These are phyloP conservation scores for Cucurbita pepo DNA, from an alignment of 306 rosid genomes.

Conservation along the genomic window DNA sequence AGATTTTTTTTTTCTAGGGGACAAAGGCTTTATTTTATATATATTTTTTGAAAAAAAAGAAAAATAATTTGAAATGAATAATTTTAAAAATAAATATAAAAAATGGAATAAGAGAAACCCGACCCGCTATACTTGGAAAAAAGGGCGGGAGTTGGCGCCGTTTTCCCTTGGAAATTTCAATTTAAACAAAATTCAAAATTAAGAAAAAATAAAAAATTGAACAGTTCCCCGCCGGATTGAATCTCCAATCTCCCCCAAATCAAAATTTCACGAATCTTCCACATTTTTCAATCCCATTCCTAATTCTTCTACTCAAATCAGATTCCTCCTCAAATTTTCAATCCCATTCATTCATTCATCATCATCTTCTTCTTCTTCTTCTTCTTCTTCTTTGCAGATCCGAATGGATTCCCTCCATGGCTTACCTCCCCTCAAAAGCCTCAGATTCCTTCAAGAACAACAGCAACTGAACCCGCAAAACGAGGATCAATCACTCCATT, in stretches of 20 bases:
- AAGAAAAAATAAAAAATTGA: not conserved
- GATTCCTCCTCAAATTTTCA: not conserved
- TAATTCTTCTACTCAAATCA: not conserved
- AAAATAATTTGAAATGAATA: too few relatives aligned
- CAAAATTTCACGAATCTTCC: not conserved
- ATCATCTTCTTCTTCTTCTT: not conserved
- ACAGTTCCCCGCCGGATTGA: not conserved
- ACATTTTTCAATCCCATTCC: not conserved
- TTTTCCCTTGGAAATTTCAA: not conserved
- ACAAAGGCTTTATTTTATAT: too few relatives aligned
- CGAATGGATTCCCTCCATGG: constrained; percentile 33
- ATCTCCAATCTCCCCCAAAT: not conserved
- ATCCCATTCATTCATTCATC: not conserved
- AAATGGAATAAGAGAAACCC: not conserved
- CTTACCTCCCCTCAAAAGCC: constrained; percentile 57
- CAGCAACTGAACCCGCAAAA: not conserved
- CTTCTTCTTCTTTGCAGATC: not conserved
- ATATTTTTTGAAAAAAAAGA: too few relatives aligned
- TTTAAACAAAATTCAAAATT: not conserved
- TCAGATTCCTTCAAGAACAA: constrained; percentile 38
- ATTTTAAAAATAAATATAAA: too few relatives aligned
- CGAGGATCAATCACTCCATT: not conserved
- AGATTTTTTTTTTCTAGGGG: too few relatives aligned
- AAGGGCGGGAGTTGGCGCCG: not conserved
- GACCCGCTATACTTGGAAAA: not conserved